Percentiles rank a stretch among this genome's conserved stretches.
phyloP scores from a whole-genome alignment of 208 protist species.

The Acanthamoeba pearcei region DNA sequence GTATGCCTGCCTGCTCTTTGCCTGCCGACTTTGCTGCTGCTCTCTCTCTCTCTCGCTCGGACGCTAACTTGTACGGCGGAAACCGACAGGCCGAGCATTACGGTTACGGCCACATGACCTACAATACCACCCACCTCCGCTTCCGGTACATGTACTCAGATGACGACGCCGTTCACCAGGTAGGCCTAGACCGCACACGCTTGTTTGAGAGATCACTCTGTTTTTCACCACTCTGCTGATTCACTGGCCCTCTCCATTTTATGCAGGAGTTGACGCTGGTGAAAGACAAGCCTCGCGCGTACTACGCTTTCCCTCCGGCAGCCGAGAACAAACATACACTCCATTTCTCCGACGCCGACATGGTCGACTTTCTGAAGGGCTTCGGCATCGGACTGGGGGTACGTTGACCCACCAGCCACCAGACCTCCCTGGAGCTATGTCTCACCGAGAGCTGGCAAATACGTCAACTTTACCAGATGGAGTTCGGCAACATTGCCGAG shows the following conservation, averaged over 20 bases:
- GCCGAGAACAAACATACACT: neutral
- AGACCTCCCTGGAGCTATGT: neutral
- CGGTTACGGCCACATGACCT: constrained; percentile 57
- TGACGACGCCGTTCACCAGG: constrained; percentile 21
- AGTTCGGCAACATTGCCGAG: constrained; percentile 38
- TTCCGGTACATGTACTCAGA: constrained; percentile 52
- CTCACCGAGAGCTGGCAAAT: neutral
- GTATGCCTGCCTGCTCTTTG: neutral
- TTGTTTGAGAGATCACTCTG: neutral
- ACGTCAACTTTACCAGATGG: neutral
- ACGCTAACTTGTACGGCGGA: neutral
- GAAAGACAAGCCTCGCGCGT: neutral
- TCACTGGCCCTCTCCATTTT: neutral
- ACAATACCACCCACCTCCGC: constrained; percentile 39
- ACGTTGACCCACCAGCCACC: neutral
- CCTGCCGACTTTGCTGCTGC: too few relatives aligned
- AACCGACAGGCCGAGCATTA: constrained; percentile 7
- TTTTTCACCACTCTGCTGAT: too few relatives aligned
- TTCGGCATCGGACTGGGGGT: constrained; percentile 59
- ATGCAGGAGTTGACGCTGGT: neutral
- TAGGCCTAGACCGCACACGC: neutral
- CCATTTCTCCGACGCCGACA: neutral
- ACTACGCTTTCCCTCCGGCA: neutral
- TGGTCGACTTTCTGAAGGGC: constrained; percentile 64
- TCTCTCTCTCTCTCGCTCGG: neutral